Evolutionary conservation across 495 filamentous ascomycete genomes (phyloP), one percentile per base, ranked within the genome.

Genomic region (Penicillium roqueforti): DNA sequence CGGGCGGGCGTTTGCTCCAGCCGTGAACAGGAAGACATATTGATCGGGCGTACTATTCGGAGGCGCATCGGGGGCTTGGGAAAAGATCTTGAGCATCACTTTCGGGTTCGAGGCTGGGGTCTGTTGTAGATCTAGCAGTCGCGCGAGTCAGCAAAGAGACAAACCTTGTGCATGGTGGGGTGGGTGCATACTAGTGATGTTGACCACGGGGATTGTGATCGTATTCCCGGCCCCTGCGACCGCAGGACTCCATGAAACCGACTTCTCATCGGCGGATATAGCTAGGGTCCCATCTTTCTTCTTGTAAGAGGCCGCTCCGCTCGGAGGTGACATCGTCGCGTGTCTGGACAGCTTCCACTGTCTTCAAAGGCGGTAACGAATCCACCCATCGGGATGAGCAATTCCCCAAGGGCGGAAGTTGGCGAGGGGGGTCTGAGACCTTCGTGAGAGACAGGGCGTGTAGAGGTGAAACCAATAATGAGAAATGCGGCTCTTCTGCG

Each of bases 281-380:
- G 80, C 80, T 65, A 98, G 77, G 60, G 80, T 83, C 66, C 93
- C 93, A 77, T 97, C 91, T 74, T 92, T 91, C 79, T 98, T 98
- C 76, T 96, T 97, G 80, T 92, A 97, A 48, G 83, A 78, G 53
- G 89, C 86, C 54, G 80, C 80, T 63, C 84, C 89, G 69, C 80
- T 82, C 49, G 81, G 80, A 67, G 84, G 73, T 65, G 85, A 70
- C 73, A 77, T 77, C 62, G 66, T 74, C 63, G 60, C 62, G 61
- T 57, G 61, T 65, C 60, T 72, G 59, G 65, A 68, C 69, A 69
- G 71, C 68, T 66, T 70, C 66, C 74, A 75, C 71, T 73, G 67
- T 75, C 65, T 62, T 69, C 67, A 54, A 60, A 60, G 48, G 60
- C 57, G 62, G 58, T 59, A 65, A 68, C 54, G 56, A 55, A 63